Evolutionary conservation across 805 yeast genomes (phyloP).

Genomic region (Metschnikowia gelsemii): DNA sequence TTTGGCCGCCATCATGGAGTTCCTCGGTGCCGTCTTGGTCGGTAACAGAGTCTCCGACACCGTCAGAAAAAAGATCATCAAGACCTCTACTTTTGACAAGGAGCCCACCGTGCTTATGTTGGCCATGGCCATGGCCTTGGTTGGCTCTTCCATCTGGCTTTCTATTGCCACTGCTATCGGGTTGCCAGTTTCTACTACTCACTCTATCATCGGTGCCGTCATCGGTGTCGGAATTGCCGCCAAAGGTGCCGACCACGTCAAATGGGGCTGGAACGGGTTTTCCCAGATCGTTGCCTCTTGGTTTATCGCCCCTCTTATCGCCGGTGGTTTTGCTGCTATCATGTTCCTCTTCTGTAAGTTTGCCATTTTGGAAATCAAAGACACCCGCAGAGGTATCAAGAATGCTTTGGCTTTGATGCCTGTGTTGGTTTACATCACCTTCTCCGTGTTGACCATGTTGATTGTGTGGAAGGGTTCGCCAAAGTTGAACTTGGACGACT

Average conservation of each 20-base stretch:
- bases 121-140: conserved; percentile 71
- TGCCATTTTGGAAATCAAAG: conserved; percentile 57
- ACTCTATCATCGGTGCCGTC: conserved; percentile 72
- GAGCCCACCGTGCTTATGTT: conserved; percentile 74
- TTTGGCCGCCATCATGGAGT: conserved; percentile 68
- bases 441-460: conserved; percentile 67
- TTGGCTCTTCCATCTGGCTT: conserved; percentile 73
- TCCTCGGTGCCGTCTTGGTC: conserved; percentile 70
- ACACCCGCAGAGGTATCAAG: conserved; percentile 42
- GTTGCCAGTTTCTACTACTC: conserved; percentile 81
- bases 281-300: conserved; percentile 74
- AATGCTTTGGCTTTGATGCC: conserved; percentile 62
- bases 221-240: conserved; percentile 77
- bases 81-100: conserved; percentile 45
- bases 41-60: conserved; percentile 77
- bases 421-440: conserved; percentile 56
- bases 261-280: conserved; percentile 78
- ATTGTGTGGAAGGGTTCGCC: conserved; percentile 84
- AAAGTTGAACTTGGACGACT: conserved; percentile 52
- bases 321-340: conserved; percentile 61
- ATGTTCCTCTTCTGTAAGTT: conserved; percentile 60
- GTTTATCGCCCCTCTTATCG: conserved; percentile 73
- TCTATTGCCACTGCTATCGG: conserved; percentile 64
- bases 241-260: conserved; percentile 56
- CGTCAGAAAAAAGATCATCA: conserved; percentile 62